These are phyloP conservation scores for Encephalitozoon cuniculi DNA, from an alignment of 371 early-diverging fungal species.

Conservation along the genomic window DNA sequence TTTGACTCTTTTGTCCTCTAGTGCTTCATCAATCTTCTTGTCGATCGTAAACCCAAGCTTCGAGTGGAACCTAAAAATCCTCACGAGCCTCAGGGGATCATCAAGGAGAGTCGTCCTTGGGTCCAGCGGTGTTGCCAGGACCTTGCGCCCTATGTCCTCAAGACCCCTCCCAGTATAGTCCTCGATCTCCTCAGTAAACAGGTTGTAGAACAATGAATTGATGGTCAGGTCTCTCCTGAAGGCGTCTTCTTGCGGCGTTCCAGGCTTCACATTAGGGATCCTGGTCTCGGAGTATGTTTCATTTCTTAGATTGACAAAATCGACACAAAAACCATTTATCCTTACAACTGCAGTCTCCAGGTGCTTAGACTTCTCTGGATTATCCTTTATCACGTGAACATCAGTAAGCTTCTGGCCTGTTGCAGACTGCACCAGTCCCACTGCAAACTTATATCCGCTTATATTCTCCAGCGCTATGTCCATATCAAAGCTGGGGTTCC, in stretches of 20 bases:
- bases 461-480: constrained; percentile 87
- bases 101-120: constrained; percentile 82
- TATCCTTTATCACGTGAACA: constrained; percentile 74
- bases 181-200: constrained; percentile 74
- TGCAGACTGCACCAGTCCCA: constrained; percentile 63
- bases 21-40: constrained; percentile 65
- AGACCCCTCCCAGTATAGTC: constrained; percentile 70
- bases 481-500: constrained; percentile 75
- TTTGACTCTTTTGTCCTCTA: constrained; percentile 34
- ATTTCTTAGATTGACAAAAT: constrained; percentile 86
- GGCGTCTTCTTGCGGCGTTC: constrained; percentile 89
- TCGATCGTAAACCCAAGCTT: constrained; percentile 74
- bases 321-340: constrained; percentile 70
- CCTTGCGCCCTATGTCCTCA: constrained; percentile 53
- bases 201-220: constrained; percentile 92
- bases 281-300: constrained; percentile 77
- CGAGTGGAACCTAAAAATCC: constrained; percentile 85
- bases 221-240: constrained; percentile 89
- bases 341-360: constrained; percentile 86
- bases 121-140: constrained; percentile 75
- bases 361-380: constrained; percentile 93
- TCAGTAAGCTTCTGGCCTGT: constrained; percentile 25
- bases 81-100: constrained; percentile 89
- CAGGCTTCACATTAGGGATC: constrained; percentile 75
- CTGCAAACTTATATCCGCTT: constrained; percentile 85